phyloP scores from a whole-genome alignment of 345 rosid genomes.

The Citrus reticulata region DNA sequence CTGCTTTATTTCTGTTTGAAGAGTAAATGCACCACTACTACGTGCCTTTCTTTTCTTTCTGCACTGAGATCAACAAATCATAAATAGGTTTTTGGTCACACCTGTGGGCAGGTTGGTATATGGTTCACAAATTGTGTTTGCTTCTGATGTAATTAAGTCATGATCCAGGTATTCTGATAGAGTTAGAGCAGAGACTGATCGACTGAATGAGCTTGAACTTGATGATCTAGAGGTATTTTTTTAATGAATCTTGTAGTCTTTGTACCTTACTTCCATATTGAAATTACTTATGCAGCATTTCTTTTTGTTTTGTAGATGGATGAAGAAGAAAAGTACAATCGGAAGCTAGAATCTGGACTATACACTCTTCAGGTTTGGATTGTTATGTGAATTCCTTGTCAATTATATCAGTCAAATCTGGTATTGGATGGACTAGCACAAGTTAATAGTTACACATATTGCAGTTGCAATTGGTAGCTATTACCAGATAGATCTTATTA shows the following conservation, averaged over 20 bases:
- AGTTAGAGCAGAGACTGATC: slow-evolving; percentile 71
- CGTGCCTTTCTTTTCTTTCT: not conserved
- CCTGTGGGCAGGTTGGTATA: not conserved
- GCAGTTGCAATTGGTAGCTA: not conserved
- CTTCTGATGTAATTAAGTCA: slow-evolving; percentile 6
- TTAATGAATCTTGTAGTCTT: slow-evolving; percentile 2
- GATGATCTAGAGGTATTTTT: slow-evolving; percentile 82
- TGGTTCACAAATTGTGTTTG: not conserved
- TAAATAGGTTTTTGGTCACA: not conserved
- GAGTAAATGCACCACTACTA: not conserved
- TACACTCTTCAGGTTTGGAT: slow-evolving; percentile 88
- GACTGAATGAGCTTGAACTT: slow-evolving; percentile 64
- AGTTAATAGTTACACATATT: not conserved
- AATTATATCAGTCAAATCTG: not conserved
- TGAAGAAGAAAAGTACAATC: slow-evolving; percentile 82
- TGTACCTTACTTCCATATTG: slow-evolving; percentile 3
- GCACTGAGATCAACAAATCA: not conserved
- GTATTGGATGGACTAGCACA: not conserved
- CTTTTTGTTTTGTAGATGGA: slow-evolving; percentile 52
- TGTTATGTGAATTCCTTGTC: not conserved
- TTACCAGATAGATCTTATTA: not conserved
- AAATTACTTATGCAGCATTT: slow-evolving; percentile 4
- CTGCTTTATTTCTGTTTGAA: slow-evolving; percentile 7
- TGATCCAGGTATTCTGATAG: slow-evolving; percentile 71
- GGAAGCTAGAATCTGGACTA: slow-evolving; percentile 87